A percentile compares a stretch with the other conserved stretches of the same genome.
phyloP scores from a whole-genome alignment of 257 asterid genomes.

The Jacaranda copaia region DNA sequence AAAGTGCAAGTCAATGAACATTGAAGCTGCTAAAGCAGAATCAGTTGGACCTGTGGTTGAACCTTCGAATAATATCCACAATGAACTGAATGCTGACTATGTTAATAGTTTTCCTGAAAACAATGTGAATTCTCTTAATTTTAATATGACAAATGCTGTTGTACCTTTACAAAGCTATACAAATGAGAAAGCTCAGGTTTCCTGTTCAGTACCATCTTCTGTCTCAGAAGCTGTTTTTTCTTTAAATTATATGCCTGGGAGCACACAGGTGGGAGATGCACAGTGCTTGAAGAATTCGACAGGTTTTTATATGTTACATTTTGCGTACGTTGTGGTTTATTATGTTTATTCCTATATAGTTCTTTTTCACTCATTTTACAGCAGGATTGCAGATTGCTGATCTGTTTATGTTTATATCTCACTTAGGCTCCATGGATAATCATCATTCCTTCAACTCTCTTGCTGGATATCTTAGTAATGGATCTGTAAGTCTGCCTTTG shows the following conservation, averaged over 20 bases:
- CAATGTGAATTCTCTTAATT: constrained; percentile 51
- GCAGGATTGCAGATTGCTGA: constrained; percentile 19
- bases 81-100: constrained; percentile 68
- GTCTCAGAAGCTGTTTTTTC: constrained; percentile 49
- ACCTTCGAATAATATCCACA: constrained; percentile 82
- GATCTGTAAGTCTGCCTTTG: constrained; percentile 52
- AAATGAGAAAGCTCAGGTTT: constrained; percentile 68
- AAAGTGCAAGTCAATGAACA: constrained; percentile 66
- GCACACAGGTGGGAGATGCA: constrained; percentile 38
- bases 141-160: constrained; percentile 58
- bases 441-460: constrained; percentile 41
- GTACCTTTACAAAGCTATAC: constrained; percentile 85
- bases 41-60: constrained; percentile 52
- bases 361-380: background rate
- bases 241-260: constrained; percentile 41
- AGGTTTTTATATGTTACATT: constrained; percentile 46
- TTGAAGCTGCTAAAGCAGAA: constrained; percentile 55
- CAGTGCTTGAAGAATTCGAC: constrained; percentile 40
- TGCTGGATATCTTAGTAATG: constrained; percentile 33
- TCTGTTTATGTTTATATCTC: constrained; percentile 29
- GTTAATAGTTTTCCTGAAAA: constrained; percentile 60
- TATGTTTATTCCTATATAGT: background rate
- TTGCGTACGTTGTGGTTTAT: background rate
- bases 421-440: constrained; percentile 46
- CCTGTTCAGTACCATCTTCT: constrained; percentile 51